Base-by-base conservation (phyloP, 768 basidiomycete genomes). In the Termitomyces sp. region DNA sequence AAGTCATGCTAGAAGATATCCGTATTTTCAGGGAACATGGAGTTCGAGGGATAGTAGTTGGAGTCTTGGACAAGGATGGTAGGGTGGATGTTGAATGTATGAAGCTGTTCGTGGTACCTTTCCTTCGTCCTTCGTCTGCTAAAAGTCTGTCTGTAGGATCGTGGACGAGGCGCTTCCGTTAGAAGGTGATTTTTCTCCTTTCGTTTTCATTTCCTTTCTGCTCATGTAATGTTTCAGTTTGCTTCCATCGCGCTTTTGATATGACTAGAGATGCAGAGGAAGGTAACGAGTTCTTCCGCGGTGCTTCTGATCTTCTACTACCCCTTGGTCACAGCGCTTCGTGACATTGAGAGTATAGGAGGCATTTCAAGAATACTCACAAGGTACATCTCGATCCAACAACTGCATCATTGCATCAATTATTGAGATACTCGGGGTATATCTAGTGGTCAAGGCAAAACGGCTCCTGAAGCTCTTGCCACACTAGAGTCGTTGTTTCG, bases 191-290 rank as follows among this genome's bases (percentile, higher is more conserved):
- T 67, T 48, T n/a, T 55, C 28, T 61, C 35, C 33, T 9, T 24
- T 28, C 15, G 18, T 9, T 50, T 38, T 38, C 28, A 36, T 11
- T 33, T 22, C 48, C 55, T 45, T 18, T 11, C n/a, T 6, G 44
- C 11, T 16, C 57, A 15, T 66, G 48, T 52, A 8, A 32, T 12
- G 40, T 46, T 55, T 24, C 50, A 91, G 91, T 89, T 46, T 90
- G 88, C 65, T 91, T 92, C 70, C 90, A 92, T 68, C 78, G 90
- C 58, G 91, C 90, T 35, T 87, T 92, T 63, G 91, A 92, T 66
- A 85, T 93, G 88, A 82, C 84, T 15, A 70, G 71, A 53, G 79
- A 88, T 65, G 68, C 81, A 3, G 72, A 78, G 45, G 75, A 81
- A 73, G 88, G 90, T 86, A 64, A 42, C 69, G 66, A 48, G 5